These are phyloP conservation scores for Penicillium sp. DNA, from an alignment of 2,329 filamentous ascomycete genomes.

Conservation along the genomic window DNA sequence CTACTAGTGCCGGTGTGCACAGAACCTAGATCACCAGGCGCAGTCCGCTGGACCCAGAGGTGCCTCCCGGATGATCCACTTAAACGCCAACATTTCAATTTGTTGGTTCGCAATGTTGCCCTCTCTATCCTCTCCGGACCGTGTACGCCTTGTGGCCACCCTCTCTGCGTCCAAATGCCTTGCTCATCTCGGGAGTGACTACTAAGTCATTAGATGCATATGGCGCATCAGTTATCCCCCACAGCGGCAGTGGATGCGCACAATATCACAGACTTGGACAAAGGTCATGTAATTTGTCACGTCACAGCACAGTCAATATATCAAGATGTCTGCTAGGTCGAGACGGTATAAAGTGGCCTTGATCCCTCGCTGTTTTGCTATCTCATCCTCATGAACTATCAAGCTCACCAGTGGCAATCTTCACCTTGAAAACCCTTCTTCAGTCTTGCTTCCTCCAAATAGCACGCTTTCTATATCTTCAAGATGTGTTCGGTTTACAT, in stretches of 20 bases:
- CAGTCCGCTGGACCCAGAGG: slow-evolving; percentile 11
- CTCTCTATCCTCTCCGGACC: slow-evolving; percentile 19
- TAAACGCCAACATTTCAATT: slow-evolving; percentile 28
- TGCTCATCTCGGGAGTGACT: slow-evolving; percentile 21
- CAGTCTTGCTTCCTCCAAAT: neutral
- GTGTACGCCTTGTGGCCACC: slow-evolving; percentile 10
- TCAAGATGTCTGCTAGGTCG: slow-evolving; percentile 20
- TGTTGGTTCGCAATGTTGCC: slow-evolving; percentile 27
- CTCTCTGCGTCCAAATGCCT: slow-evolving; percentile 21
- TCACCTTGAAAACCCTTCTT: slow-evolving; percentile 1
- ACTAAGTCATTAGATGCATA: slow-evolving; percentile 17
- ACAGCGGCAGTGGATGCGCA: slow-evolving; percentile 6
- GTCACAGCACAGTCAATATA: slow-evolving; percentile 22
- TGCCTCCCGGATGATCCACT: slow-evolving; percentile 31
- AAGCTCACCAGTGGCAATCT: slow-evolving; percentile 4
- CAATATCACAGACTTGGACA: slow-evolving; percentile 4
- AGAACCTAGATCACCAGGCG: slow-evolving; percentile 16
- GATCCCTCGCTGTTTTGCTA: slow-evolving; percentile 7
- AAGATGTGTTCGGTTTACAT: slow-evolving; percentile 43
- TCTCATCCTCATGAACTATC: slow-evolving; percentile 6
- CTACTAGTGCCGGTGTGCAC: slow-evolving; percentile 5
- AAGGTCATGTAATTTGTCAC: slow-evolving; percentile 14
- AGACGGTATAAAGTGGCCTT: slow-evolving; percentile 22
- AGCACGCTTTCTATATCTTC: neutral
- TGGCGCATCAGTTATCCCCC: slow-evolving; percentile 6